Evolutionary conservation across 371 early-diverging fungal genomes (phyloP).

Genomic region (Amoeboaphelidium protococcarum): DNA sequence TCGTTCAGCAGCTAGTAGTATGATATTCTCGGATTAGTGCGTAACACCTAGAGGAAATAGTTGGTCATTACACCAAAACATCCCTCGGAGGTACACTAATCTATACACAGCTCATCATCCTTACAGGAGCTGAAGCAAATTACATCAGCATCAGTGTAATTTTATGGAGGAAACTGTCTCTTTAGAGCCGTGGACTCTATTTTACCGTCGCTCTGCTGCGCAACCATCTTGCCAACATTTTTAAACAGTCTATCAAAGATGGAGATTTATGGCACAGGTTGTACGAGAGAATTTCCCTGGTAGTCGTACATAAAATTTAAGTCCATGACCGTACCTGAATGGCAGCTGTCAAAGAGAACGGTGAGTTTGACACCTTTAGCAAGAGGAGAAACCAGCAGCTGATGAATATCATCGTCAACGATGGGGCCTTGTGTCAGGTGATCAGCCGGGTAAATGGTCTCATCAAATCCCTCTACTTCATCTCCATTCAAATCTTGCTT

Average conservation of each 20-base stretch:
- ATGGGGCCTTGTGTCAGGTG: not conserved
- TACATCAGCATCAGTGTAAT: not conserved
- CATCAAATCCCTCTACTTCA: conserved; percentile 6
- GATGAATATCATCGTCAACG: conserved; percentile 2
- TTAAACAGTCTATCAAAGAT: not conserved
- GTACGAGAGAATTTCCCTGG: not conserved
- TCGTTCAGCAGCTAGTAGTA: not conserved
- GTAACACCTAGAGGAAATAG: not conserved
- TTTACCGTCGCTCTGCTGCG: too few relatives aligned
- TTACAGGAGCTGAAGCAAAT: not conserved
- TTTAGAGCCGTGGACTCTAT: not conserved
- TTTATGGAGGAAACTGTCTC: not conserved
- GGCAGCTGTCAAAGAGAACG: conserved; percentile 1
- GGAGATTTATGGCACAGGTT: not conserved
- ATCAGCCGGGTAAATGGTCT: conserved; percentile 3
- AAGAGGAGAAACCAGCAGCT: not conserved
- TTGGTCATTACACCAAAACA: not conserved
- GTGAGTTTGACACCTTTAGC: not conserved
- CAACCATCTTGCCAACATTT: not conserved
- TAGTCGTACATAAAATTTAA: not conserved
- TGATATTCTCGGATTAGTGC: not conserved
- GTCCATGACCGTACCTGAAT: conserved; percentile 3
- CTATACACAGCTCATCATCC: not conserved
- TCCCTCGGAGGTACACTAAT: not conserved
- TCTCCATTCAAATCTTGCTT: conserved; percentile 1